phyloP scores from a whole-genome alignment of 305 asterid genomes.

The Withania somnifera region DNA sequence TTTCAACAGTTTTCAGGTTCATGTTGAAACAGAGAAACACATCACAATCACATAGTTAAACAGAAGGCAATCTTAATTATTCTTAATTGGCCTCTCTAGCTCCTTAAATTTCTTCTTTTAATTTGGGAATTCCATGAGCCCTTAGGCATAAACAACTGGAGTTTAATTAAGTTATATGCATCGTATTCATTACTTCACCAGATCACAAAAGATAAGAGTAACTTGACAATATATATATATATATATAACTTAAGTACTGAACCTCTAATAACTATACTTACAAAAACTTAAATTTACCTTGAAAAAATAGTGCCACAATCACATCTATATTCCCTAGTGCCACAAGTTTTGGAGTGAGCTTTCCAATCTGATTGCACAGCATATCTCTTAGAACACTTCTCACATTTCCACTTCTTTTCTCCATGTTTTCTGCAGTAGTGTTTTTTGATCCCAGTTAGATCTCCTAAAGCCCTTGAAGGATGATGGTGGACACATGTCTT shows the following conservation, averaged over 20 bases:
- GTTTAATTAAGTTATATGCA: neutral
- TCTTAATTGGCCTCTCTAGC: neutral
- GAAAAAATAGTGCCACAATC: constrained; percentile 85
- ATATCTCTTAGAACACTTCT: constrained; percentile 69
- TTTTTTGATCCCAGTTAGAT: constrained; percentile 77
- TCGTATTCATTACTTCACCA: neutral
- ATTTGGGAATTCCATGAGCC: neutral
- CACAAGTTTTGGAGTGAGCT: constrained; percentile 88
- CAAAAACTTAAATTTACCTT: constrained; percentile 18
- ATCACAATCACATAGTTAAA: neutral
- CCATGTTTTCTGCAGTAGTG: constrained; percentile 89
- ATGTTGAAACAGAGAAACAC: constrained; percentile 6
- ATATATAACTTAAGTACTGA: too few relatives aligned
- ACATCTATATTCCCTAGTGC: constrained; percentile 82
- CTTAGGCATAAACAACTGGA: neutral
- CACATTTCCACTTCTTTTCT: constrained; percentile 93
- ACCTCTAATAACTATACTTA: too few relatives aligned
- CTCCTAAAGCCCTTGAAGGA: constrained; percentile 81
- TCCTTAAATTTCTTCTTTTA: neutral
- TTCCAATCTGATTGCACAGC: constrained; percentile 89
- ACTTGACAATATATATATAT: too few relatives aligned
- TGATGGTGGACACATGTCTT: constrained; percentile 63
- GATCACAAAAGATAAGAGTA: neutral
- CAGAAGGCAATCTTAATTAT: neutral
- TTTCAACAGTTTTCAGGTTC: neutral